Evolutionary conservation across 2,329 filamentous ascomycete genomes (phyloP).

Genomic region (Xylariales sp.): DNA sequence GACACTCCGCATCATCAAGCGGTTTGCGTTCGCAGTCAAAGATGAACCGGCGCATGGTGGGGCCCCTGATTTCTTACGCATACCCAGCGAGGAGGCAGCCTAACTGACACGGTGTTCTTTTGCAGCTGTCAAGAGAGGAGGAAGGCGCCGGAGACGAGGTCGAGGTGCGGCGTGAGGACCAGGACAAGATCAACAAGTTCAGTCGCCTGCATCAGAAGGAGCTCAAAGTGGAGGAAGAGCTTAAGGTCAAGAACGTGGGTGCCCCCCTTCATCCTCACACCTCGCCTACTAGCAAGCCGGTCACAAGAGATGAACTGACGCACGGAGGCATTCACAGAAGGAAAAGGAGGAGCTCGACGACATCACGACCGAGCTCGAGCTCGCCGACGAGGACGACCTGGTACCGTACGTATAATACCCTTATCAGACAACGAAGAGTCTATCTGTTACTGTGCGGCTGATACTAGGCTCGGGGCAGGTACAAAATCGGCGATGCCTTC

Average conservation of each 20-base stretch:
- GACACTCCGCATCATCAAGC: too few species aligned
- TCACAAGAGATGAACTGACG: conserved; percentile 10
- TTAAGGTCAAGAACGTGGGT: conserved; percentile 73
- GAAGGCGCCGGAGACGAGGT: conserved; percentile 80
- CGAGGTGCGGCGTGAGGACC: conserved; percentile 92
- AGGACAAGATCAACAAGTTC: conserved; percentile 98
- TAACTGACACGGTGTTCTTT: background rate
- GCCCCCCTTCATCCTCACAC: background rate
- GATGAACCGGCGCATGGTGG: conserved; percentile 30
- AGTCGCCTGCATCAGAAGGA: conserved; percentile 90
- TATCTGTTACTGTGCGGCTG: too few species aligned
- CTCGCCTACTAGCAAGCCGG: background rate
- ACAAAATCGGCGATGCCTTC: conserved; percentile 96
- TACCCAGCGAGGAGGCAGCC: background rate
- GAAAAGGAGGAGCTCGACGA: conserved; percentile 98
- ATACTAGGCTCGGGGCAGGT: conserved; percentile 48
- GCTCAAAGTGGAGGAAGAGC: conserved; percentile 70
- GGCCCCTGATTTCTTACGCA: conserved; percentile 7
- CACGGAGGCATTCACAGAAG: conserved; percentile 56
- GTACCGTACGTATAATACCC: conserved; percentile 75
- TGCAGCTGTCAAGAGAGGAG: conserved; percentile 87
- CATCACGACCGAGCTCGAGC: conserved; percentile 82
- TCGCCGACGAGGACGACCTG: conserved; percentile 91
- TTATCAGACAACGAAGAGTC: too few species aligned
- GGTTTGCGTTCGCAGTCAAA: too few species aligned